phyloP scores from a whole-genome alignment of 495 filamentous ascomycete genomes.

The Penicillium egyptiacum region DNA sequence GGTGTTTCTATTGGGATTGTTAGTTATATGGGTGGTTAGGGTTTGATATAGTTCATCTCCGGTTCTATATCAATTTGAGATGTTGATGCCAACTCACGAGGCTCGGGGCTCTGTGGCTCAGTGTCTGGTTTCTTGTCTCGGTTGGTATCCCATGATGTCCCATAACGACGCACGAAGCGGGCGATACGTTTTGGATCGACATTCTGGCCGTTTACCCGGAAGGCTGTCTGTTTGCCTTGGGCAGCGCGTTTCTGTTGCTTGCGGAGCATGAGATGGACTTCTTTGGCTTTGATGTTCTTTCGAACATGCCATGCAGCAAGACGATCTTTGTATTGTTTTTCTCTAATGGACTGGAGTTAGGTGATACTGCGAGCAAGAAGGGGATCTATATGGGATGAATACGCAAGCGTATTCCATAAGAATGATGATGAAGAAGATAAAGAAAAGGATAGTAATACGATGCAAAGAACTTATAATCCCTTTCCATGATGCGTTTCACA shows the following conservation, averaged over 20 bases:
- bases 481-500: slow-evolving; percentile 46
- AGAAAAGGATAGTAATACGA: slow-evolving; percentile 34
- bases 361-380: slow-evolving; percentile 10
- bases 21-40: background rate
- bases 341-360: slow-evolving; percentile 28
- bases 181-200: slow-evolving; percentile 43
- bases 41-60: background rate
- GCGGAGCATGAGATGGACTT: slow-evolving; percentile 45
- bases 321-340: slow-evolving; percentile 51
- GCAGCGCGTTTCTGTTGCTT: slow-evolving; percentile 47
- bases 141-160: slow-evolving; percentile 26
- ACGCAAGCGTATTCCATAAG: background rate
- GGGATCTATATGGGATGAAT: slow-evolving; percentile 1
- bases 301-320: slow-evolving; percentile 45
- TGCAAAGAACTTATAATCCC: slow-evolving; percentile 43
- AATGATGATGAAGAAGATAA: slow-evolving; percentile 10
- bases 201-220: slow-evolving; percentile 39
- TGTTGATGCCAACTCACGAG: slow-evolving; percentile 26
- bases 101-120: slow-evolving; percentile 34
- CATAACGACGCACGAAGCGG: slow-evolving; percentile 42
- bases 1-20: slow-evolving; percentile 33
- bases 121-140: slow-evolving; percentile 23
- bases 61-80: background rate
- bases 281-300: slow-evolving; percentile 47
- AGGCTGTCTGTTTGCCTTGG: slow-evolving; percentile 45